phyloP scores from a whole-genome alignment of 176 grass and related monocot genomes.

The Oryza meridionalis region DNA sequence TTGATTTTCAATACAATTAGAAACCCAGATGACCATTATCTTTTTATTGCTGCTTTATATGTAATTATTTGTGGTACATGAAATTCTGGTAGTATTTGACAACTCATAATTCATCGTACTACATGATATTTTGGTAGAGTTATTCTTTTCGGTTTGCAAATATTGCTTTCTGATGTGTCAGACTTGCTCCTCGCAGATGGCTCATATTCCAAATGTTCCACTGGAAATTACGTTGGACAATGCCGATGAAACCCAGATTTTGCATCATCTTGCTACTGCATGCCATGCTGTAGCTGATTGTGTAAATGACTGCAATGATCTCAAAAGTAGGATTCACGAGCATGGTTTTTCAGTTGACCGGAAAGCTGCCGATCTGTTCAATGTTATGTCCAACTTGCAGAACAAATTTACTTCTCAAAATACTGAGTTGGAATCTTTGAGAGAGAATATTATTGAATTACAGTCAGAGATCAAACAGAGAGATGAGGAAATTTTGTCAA shows the following conservation, averaged over 20 bases:
- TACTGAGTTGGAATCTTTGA: conserved; percentile 61
- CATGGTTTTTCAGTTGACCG: conserved; percentile 73
- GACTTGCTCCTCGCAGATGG: conserved; percentile 58
- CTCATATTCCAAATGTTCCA: conserved; percentile 44
- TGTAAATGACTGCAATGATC: conserved; percentile 64
- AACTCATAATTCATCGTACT: not conserved
- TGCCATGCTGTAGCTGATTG: conserved; percentile 60
- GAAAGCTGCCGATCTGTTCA: conserved; percentile 59
- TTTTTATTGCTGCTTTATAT: conserved; percentile 10
- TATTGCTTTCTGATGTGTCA: conserved; percentile 37
- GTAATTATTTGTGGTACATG: conserved; percentile 15
- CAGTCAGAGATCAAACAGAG: conserved; percentile 61
- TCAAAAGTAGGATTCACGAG: conserved; percentile 75
- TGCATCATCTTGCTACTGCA: conserved; percentile 60
- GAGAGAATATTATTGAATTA: conserved; percentile 50
- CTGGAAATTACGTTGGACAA: conserved; percentile 54
- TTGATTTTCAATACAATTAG: conserved; percentile 7
- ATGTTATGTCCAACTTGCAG: conserved; percentile 60
- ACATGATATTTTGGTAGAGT: conserved; percentile 9
- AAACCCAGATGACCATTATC: conserved; percentile 23
- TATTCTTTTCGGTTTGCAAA: conserved; percentile 3
- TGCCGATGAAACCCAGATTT: conserved; percentile 59
- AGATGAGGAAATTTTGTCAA: conserved; percentile 62
- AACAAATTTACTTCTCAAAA: conserved; percentile 59
- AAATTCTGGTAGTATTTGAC: not conserved